Percentiles rank a stretch among this genome's conserved stretches.
Evolutionary conservation across 164 flowering plant genomes (phyloP).

Genomic region (Vitis labrusca): DNA sequence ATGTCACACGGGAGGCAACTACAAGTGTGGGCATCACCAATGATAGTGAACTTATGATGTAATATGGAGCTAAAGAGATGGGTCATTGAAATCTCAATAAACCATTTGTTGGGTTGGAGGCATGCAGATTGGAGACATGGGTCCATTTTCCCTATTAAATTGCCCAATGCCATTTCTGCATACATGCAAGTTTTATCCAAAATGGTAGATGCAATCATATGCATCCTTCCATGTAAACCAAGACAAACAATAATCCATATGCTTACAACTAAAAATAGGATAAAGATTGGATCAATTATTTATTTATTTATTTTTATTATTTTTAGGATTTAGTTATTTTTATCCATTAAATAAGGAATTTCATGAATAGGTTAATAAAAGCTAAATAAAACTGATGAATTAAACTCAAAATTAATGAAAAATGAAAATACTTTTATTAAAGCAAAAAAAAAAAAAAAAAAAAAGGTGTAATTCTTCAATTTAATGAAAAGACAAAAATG

Average conservation of each 20-base stretch:
- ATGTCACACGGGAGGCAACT: no score
- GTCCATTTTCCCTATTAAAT: background rate
- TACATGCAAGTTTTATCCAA: background rate
- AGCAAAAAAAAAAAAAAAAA: no score
- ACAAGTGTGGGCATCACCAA: background rate
- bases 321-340: no score
- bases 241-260: background rate
- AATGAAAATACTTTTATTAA: no score
- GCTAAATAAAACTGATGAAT: no score
- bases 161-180: background rate
- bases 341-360: no score
- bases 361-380: no score
- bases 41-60: background rate
- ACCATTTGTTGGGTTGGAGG: constrained; percentile 2
- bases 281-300: no score
- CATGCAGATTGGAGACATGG: background rate
- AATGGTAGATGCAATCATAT: background rate
- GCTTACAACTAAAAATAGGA: no score
- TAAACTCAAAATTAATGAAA: no score
- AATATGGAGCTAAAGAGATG: background rate
- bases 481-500: no score
- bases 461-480: background rate
- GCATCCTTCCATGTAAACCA: background rate
- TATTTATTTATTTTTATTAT: no score
- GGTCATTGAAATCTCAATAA: background rate